Conservation (phyloP, 352 stramenopile species). For the Globisporangium spinosum region DNA sequence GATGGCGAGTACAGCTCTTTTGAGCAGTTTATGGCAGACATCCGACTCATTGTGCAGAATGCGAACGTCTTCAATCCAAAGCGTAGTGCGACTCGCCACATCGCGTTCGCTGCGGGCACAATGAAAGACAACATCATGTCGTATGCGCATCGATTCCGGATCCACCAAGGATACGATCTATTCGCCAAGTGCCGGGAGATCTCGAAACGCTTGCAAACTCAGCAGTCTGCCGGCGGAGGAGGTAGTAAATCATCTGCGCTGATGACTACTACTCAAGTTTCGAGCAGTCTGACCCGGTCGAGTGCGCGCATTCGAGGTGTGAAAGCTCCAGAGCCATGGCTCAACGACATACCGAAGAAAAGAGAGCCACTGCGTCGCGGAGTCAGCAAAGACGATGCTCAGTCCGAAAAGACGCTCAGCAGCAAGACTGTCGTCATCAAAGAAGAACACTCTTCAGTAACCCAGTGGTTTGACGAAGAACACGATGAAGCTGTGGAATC, state of each 20-base stretch:
- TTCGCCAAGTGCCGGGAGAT: slow-evolving; percentile 85
- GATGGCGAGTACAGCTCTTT: slow-evolving; percentile 88
- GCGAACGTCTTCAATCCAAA: slow-evolving; percentile 89
- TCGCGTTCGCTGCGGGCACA: slow-evolving; percentile 71
- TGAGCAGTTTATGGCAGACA: slow-evolving; percentile 85
- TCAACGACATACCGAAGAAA: slow-evolving; percentile 19
- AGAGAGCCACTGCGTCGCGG: slow-evolving; percentile 8
- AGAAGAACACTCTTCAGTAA: slow-evolving; percentile 19
- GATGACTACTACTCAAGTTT: background rate
- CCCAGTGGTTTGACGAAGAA: slow-evolving; percentile 39
- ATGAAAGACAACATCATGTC: slow-evolving; percentile 91
- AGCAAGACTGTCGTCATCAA: slow-evolving; percentile 24
- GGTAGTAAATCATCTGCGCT: background rate
- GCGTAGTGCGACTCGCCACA: slow-evolving; percentile 61
- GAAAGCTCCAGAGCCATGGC: slow-evolving; percentile 36
- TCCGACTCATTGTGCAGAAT: slow-evolving; percentile 87
- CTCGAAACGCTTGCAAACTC: slow-evolving; percentile 51
- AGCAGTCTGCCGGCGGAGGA: slow-evolving; percentile 5
- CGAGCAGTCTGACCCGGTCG: background rate
- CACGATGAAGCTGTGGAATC: slow-evolving; percentile 2
- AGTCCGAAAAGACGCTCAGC: background rate
- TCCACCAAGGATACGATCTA: slow-evolving; percentile 85
- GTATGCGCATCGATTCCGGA: slow-evolving; percentile 84
- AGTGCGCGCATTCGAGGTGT: slow-evolving; percentile 32
- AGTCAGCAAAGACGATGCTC: slow-evolving; percentile 6